A percentile compares a stretch with the other conserved stretches of the same genome.
phyloP scores from a whole-genome alignment of 2,329 filamentous ascomycete species.

The Pyricularia sp. region DNA sequence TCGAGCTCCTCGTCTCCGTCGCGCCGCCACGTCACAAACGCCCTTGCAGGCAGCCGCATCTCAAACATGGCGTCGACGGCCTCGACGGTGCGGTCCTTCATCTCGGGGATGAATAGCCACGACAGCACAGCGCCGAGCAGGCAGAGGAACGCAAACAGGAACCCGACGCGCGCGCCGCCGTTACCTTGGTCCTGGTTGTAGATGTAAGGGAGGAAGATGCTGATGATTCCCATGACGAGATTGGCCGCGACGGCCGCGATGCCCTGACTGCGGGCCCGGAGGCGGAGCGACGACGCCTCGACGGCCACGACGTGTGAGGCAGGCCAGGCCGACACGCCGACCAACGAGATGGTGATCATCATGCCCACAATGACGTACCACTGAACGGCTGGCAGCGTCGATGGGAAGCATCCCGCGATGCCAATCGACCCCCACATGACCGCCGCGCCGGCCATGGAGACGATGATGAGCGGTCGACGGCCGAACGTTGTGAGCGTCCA shows the following conservation, averaged over 20 bases:
- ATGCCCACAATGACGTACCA: slow-evolving; percentile 1
- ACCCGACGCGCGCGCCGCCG: not conserved
- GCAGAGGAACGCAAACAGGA: not conserved
- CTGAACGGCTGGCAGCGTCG: not conserved
- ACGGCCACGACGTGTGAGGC: not conserved
- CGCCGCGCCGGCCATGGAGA: not conserved
- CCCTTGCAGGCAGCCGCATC: slow-evolving; percentile 10
- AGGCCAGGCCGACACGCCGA: not conserved
- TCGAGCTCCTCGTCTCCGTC: not conserved
- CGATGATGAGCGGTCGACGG: not conserved
- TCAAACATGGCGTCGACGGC: slow-evolving; percentile 15
- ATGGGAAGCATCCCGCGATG: not conserved
- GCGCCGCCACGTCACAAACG: not conserved
- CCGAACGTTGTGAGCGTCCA: not conserved
- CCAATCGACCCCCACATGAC: not conserved
- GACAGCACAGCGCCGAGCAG: not conserved
- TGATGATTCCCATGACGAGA: not conserved
- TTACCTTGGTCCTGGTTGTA: slow-evolving; percentile 2
- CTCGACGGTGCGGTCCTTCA: slow-evolving; percentile 14
- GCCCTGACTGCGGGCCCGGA: not conserved
- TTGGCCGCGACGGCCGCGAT: not conserved
- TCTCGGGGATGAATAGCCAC: slow-evolving; percentile 11
- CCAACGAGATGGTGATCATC: not conserved
- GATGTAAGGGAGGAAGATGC: slow-evolving; percentile 1
- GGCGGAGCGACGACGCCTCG: slow-evolving; percentile 2